These are phyloP conservation scores for Pythium graminicola DNA, from an alignment of 352 stramenopile genomes.

Conservation along the genomic window DNA sequence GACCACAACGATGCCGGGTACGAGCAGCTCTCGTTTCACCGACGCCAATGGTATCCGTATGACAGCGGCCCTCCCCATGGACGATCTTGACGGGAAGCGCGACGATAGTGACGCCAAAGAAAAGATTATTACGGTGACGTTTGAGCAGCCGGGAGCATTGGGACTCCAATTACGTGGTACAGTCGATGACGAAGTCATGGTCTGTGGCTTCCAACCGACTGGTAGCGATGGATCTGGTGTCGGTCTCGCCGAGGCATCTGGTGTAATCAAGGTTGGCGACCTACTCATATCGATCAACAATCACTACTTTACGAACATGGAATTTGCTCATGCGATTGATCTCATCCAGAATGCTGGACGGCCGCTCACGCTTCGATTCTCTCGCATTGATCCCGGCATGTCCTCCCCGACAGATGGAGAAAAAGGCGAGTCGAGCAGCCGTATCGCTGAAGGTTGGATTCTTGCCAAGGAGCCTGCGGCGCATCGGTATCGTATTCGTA, in stretches of 20 bases:
- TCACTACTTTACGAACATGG: conserved; percentile 84
- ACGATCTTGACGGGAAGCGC: conserved; percentile 44
- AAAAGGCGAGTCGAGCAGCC: conserved; percentile 26
- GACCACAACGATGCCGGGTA: conserved; percentile 33
- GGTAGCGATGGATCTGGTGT: conserved; percentile 20
- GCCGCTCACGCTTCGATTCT: conserved; percentile 79
- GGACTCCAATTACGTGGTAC: conserved; percentile 73
- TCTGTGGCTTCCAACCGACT: conserved; percentile 68
- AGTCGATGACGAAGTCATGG: conserved; percentile 86
- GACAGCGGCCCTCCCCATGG: conserved; percentile 48
- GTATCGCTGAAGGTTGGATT: conserved; percentile 79
- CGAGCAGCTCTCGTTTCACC: conserved; percentile 54
- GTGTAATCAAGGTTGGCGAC: conserved; percentile 74
- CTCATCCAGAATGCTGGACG: conserved; percentile 61
- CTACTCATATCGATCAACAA: conserved; percentile 84
- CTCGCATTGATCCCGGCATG: conserved; percentile 35
- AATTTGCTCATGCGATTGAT: conserved; percentile 73
- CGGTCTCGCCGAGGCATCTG: conserved; percentile 55
- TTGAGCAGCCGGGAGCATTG: conserved; percentile 66
- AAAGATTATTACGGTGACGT: conserved; percentile 85
- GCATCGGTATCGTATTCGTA: conserved; percentile 69
- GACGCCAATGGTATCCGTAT: conserved; percentile 73
- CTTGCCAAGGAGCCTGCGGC: conserved; percentile 75
- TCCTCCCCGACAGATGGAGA: conserved; percentile 15
- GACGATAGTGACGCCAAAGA: conserved; percentile 76